These are phyloP conservation scores for Globisporangium uncinulatum DNA, from an alignment of 352 stramenopile species.

Conservation along the genomic window DNA sequence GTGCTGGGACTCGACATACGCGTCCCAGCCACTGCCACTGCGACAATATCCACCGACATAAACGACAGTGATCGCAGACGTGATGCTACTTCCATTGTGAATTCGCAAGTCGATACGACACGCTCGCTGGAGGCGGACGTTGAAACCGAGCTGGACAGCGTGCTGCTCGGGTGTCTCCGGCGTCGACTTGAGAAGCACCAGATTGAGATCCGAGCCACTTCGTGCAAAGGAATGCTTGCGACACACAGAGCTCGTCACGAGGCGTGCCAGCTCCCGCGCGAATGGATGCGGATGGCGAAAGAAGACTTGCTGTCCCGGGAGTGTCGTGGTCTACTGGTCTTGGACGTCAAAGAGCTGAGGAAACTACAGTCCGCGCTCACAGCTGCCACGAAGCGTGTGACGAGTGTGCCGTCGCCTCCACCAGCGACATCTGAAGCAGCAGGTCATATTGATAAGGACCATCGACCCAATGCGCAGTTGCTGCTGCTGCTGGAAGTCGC, in stretches of 20 bases:
- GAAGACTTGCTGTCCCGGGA: conserved; percentile 43
- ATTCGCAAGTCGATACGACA: background rate
- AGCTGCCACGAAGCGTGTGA: conserved; percentile 16
- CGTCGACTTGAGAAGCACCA: conserved; percentile 45
- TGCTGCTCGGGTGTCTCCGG: conserved; percentile 8
- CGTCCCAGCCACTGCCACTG: background rate
- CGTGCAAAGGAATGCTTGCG: conserved; percentile 4
- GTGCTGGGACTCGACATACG: conserved; percentile 4
- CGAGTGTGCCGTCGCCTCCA: conserved; percentile 2
- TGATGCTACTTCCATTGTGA: background rate
- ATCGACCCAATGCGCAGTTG: background rate
- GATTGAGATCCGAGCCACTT: conserved; percentile 17
- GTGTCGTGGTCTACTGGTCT: conserved; percentile 32
- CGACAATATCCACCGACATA: background rate
- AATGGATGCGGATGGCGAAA: conserved; percentile 51
- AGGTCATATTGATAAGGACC: background rate
- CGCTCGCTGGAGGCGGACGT: too few species aligned
- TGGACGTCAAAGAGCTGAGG: conserved; percentile 32
- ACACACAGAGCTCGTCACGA: background rate
- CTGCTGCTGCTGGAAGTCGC: conserved; percentile 26
- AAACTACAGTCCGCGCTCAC: conserved; percentile 21
- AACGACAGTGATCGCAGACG: background rate
- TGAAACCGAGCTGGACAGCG: conserved; percentile 3
- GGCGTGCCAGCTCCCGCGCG: conserved; percentile 5
- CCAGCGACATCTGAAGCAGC: conserved; percentile 6